Evolutionary conservation across 2,329 filamentous ascomycete genomes (phyloP).

Genomic region (Pseudogymnoascus sp.): DNA sequence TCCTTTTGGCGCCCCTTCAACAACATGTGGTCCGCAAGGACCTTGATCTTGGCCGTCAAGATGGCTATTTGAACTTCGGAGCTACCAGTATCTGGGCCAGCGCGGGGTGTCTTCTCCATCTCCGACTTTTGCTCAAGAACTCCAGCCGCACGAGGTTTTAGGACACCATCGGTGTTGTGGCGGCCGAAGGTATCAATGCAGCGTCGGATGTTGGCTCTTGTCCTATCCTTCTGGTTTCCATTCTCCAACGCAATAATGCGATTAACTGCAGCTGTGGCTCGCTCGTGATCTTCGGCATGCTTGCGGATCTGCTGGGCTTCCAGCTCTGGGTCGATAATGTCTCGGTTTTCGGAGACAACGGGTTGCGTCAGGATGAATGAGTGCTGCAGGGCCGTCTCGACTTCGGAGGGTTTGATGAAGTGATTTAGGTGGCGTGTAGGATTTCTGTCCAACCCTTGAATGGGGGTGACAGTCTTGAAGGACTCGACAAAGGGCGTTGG

Average conservation of each 20-base stretch:
- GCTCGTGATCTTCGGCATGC: conserved; percentile 51
- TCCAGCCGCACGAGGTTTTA: conserved; percentile 39
- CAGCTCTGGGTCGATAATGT: conserved; percentile 34
- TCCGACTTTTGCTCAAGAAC: conserved; percentile 16
- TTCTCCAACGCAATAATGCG: conserved; percentile 74
- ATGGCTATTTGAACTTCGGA: conserved; percentile 98
- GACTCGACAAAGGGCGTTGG: conserved; percentile 77
- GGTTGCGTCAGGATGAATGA: conserved; percentile 62
- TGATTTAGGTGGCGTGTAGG: conserved; percentile 58
- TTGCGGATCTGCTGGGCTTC: conserved; percentile 27
- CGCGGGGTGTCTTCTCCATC: conserved; percentile 48
- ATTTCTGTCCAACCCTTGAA: conserved; percentile 36
- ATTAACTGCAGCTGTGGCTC: conserved; percentile 64
- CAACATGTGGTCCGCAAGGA: conserved; percentile 63
- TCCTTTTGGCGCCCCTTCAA: conserved; percentile 65
- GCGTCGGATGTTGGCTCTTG: conserved; percentile 72
- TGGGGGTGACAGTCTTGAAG: conserved; percentile 47
- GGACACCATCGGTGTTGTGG: conserved; percentile 69
- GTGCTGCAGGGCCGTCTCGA: conserved; percentile 56
- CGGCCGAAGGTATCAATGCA: conserved; percentile 84
- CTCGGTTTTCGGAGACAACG: conserved; percentile 28
- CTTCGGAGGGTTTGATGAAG: conserved; percentile 58
- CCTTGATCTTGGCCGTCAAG: conserved; percentile 85
- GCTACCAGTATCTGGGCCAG: conserved; percentile 88
- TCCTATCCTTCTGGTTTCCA: conserved; percentile 67